phyloP scores from a whole-genome alignment of 73 alveolate genomes.

The Effrenium voratum region DNA sequence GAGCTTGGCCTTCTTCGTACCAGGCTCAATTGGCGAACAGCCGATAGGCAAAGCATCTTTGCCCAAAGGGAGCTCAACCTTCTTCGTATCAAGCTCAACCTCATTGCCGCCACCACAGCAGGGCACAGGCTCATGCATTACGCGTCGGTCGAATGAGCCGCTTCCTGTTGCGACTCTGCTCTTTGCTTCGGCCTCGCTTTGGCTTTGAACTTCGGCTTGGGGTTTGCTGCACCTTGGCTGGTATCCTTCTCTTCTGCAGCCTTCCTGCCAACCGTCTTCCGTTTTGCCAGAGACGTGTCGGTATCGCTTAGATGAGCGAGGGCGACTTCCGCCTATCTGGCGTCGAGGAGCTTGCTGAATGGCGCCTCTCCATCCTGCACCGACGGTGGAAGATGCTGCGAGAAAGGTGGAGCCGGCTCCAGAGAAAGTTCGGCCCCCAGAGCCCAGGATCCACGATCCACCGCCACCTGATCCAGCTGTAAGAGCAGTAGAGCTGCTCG shows the following conservation, averaged over 20 bases:
- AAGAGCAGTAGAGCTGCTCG: neutral
- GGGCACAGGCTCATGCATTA: neutral
- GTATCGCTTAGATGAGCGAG: neutral
- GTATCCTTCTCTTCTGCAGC: neutral
- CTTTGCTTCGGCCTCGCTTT: neutral
- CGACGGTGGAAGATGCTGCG: neutral
- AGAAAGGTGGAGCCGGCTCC: neutral
- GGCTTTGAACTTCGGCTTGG: neutral
- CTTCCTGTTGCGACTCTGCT: neutral
- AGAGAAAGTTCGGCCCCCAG: neutral
- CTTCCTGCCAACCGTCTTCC: neutral
- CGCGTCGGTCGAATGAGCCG: too few relatives aligned
- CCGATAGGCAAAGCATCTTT: too few relatives aligned
- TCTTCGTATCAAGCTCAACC: neutral
- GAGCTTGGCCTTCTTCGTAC: neutral
- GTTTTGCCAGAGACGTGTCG: neutral
- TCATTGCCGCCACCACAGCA: neutral
- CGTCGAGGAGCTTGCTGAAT: neutral
- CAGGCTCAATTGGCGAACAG: neutral
- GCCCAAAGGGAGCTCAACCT: too few relatives aligned
- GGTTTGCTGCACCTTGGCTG: neutral
- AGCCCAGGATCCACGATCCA: neutral
- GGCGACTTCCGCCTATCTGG: neutral
- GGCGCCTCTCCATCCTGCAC: slow-evolving; percentile 12
- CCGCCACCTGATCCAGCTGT: neutral